These are phyloP conservation scores for Withania somnifera DNA, from an alignment of 305 asterid species.

Conservation along the genomic window DNA sequence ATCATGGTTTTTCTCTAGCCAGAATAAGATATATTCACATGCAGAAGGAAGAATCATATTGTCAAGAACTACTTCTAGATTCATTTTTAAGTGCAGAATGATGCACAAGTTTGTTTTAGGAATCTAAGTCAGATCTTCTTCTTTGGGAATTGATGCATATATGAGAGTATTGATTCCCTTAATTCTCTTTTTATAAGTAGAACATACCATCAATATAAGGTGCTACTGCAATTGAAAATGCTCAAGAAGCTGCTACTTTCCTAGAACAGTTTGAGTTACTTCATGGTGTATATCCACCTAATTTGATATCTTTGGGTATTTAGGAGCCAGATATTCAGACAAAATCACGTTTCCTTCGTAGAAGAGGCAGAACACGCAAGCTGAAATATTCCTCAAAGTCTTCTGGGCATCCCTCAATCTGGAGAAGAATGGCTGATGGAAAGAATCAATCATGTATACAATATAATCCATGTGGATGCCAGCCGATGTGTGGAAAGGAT, in stretches of 20 bases:
- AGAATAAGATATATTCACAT: neutral
- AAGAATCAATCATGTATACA: slow-evolving; percentile 66
- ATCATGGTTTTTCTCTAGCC: neutral
- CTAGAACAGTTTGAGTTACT: neutral
- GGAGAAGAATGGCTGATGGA: slow-evolving; percentile 93
- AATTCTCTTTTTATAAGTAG: neutral
- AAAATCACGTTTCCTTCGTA: slow-evolving; percentile 78
- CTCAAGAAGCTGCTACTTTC: neutral
- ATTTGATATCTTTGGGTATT: neutral
- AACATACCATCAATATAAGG: neutral
- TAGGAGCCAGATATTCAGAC: slow-evolving; percentile 50
- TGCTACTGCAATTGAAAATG: neutral
- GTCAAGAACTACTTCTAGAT: neutral
- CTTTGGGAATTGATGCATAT: neutral
- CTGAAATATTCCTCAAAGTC: slow-evolving; percentile 92
- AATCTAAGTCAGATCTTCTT: neutral
- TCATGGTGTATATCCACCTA: neutral
- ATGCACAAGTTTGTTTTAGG: neutral
- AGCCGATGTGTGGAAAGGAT: slow-evolving; percentile 75
- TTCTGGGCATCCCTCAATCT: slow-evolving; percentile 95
- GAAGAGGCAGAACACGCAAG: slow-evolving; percentile 84
- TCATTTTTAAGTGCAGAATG: neutral
- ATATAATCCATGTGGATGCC: slow-evolving; percentile 77
- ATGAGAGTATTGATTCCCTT: neutral
- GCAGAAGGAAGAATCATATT: neutral